phyloP scores from a whole-genome alignment of 176 grass and related monocot genomes.

The bread wheat (Triticum aestivum) region DNA sequence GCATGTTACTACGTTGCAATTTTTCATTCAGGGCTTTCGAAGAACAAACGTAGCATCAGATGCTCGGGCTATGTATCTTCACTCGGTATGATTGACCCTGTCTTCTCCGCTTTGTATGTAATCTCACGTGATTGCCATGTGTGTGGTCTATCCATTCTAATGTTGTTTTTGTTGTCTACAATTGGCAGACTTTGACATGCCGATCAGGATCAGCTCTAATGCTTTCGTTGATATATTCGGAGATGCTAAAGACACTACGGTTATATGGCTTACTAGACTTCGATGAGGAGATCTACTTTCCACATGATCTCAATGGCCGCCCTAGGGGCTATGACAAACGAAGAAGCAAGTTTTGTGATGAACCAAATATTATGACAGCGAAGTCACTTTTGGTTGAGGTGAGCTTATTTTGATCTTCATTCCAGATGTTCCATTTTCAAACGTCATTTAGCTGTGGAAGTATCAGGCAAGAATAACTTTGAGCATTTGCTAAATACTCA shows the following conservation, averaged over 20 bases:
- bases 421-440: neutral
- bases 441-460: neutral
- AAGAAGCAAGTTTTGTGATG: constrained; percentile 57
- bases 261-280: constrained; percentile 72
- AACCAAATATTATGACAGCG: constrained; percentile 79
- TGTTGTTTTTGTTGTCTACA: constrained; percentile 9
- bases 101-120: neutral
- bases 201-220: constrained; percentile 74
- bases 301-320: constrained; percentile 49
- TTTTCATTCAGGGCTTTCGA: constrained; percentile 62
- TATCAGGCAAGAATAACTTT: neutral
- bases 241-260: constrained; percentile 69
- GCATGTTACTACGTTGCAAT: neutral
- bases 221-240: constrained; percentile 89
- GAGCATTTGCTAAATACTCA: neutral
- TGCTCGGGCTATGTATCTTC: constrained; percentile 74
- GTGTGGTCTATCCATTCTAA: neutral
- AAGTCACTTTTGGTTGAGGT: constrained; percentile 77
- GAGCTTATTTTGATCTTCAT: constrained; percentile 23
- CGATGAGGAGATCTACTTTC: constrained; percentile 79
- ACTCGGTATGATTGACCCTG: constrained; percentile 57
- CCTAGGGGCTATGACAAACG: constrained; percentile 89
- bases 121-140: neutral
- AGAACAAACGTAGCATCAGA: constrained; percentile 49
- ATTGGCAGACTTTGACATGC: constrained; percentile 71